These are phyloP conservation scores for Solanum tarijense DNA, from an alignment of 257 asterid species.

Conservation along the genomic window DNA sequence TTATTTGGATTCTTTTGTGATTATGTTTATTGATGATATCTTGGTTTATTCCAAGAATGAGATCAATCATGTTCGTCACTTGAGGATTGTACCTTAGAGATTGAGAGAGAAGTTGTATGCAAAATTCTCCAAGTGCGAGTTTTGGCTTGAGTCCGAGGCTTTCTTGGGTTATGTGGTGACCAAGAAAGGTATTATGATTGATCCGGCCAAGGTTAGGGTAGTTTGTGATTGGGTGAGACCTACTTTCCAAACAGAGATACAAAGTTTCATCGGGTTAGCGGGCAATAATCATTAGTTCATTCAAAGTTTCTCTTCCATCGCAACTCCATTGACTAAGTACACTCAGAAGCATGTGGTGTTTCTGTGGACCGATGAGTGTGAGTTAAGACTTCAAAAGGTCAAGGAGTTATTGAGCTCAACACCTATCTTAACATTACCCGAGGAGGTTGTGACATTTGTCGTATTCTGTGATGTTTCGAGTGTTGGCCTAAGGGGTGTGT, in stretches of 20 bases:
- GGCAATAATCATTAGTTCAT: neutral
- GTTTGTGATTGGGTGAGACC: neutral
- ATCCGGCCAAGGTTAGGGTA: neutral
- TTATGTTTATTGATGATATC: neutral
- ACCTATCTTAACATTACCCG: neutral
- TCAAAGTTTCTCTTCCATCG: neutral
- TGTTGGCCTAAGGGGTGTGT: too few species aligned
- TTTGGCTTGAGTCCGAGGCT: neutral
- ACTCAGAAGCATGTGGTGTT: neutral
- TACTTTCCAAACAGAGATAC: neutral
- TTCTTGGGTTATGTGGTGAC: neutral
- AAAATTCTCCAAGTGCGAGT: neutral
- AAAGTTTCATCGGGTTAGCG: neutral
- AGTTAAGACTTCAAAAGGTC: neutral
- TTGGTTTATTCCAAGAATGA: neutral
- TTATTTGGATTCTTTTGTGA: too few species aligned
- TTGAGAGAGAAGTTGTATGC: neutral
- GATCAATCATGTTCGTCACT: neutral
- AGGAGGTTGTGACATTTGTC: neutral
- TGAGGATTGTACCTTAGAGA: neutral
- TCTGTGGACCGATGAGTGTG: neutral
- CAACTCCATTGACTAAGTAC: neutral
- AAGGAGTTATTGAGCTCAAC: too few species aligned
- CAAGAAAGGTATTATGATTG: neutral
- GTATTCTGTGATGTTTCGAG: too few species aligned